Conservation (phyloP, 495 filamentous ascomycete genomes). For the Podospora australis region DNA sequence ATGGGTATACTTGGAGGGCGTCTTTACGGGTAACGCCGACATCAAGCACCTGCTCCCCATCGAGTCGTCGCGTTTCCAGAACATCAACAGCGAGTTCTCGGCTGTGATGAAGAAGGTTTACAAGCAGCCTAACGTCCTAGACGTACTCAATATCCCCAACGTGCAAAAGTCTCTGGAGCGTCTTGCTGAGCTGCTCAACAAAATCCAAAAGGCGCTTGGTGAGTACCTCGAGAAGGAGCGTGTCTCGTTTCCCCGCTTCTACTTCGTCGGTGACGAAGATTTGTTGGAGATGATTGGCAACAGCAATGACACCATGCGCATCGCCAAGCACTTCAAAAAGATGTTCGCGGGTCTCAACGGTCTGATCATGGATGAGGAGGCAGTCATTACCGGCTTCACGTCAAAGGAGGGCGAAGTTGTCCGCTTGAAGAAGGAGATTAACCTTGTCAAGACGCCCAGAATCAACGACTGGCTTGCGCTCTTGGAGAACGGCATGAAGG, state of each 20-base stretch:
- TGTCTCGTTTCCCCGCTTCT: constrained; percentile 95
- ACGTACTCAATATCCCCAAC: constrained; percentile 89
- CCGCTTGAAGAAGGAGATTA: constrained; percentile 79
- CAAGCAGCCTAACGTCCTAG: constrained; percentile 86
- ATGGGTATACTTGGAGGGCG: constrained; percentile 98
- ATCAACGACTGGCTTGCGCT: constrained; percentile 98
- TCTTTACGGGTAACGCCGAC: constrained; percentile 96
- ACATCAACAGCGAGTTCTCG: constrained; percentile 98
- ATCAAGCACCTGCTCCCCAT: constrained; percentile 97
- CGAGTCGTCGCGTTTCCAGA: constrained; percentile 93
- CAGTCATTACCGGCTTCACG: constrained; percentile 80
- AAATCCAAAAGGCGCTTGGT: constrained; percentile 97
- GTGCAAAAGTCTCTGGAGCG: constrained; percentile 94
- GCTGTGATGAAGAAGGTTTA: constrained; percentile 98
- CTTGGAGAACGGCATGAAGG: constrained; percentile 89
- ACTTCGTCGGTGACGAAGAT: constrained; percentile 98
- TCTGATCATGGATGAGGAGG: constrained; percentile 83
- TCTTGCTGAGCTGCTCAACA: constrained; percentile 90
- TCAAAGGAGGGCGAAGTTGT: constrained; percentile 95
- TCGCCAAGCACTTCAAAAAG: constrained; percentile 98
- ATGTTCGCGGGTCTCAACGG: constrained; percentile 97
- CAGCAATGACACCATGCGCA: constrained; percentile 90
- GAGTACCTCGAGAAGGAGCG: constrained; percentile 98
- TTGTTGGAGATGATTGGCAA: constrained; percentile 99
- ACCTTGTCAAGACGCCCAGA: constrained; percentile 81